phyloP scores from a whole-genome alignment of 2,329 filamentous ascomycete species.

The Penicillium concentricum region DNA sequence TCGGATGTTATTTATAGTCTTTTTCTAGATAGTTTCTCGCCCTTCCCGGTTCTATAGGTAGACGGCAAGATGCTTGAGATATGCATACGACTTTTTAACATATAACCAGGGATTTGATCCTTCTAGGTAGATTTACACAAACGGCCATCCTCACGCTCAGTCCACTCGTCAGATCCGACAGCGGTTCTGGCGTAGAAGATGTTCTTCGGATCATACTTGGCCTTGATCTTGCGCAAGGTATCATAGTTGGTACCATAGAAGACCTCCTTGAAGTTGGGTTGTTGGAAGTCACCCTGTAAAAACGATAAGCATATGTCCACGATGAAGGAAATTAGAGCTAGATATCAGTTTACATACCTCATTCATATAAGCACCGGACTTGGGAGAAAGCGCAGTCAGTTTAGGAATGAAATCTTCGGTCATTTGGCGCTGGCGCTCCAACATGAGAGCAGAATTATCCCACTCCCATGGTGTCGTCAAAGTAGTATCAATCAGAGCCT shows the following conservation, averaged over 20 bases:
- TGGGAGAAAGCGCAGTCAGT: slow-evolving; percentile 37
- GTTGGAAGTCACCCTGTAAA: slow-evolving; percentile 29
- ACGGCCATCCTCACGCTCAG: not conserved
- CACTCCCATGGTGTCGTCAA: slow-evolving; percentile 41
- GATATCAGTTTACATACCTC: slow-evolving; percentile 3
- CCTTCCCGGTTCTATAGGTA: no score
- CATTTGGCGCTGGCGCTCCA: slow-evolving; percentile 38
- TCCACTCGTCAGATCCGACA: slow-evolving; percentile 6
- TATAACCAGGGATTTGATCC: not conserved
- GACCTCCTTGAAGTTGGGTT: slow-evolving; percentile 36
- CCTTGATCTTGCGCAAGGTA: slow-evolving; percentile 35
- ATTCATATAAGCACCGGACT: slow-evolving; percentile 27
- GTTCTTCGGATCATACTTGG: slow-evolving; percentile 39
- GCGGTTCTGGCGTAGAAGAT: slow-evolving; percentile 32
- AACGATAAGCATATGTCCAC: not conserved
- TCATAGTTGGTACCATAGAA: slow-evolving; percentile 43
- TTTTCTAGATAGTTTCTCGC: no score
- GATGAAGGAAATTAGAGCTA: not conserved
- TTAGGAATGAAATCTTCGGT: slow-evolving; percentile 40
- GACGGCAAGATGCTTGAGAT: no score
- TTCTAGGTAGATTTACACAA: not conserved
- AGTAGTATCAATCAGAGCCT: slow-evolving; percentile 42
- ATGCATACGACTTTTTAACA: no score
- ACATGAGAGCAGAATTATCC: slow-evolving; percentile 34
- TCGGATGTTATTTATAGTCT: no score